phyloP scores from a whole-genome alignment of 352 stramenopile genomes.

The Globisporangium solare region DNA sequence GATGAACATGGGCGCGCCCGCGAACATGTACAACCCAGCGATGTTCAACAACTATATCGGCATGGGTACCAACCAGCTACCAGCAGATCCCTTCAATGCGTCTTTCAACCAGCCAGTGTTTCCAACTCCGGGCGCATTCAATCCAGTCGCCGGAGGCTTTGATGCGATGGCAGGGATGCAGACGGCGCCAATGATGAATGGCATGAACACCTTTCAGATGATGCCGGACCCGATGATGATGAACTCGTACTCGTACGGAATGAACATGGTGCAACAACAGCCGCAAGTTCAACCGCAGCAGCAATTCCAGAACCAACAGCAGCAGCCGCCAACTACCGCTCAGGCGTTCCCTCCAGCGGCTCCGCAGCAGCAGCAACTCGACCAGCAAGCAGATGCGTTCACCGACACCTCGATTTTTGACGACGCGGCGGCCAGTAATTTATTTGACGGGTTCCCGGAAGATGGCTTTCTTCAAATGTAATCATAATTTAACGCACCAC shows the following conservation, averaged over 20 bases:
- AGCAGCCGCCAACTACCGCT: neutral
- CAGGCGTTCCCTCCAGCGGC: slow-evolving; percentile 1
- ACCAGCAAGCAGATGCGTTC: slow-evolving; percentile 16
- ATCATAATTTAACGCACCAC: slow-evolving; percentile 27
- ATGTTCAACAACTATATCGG: slow-evolving; percentile 24
- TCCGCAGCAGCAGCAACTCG: slow-evolving; percentile 18
- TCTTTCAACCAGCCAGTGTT: slow-evolving; percentile 42
- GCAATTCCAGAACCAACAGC: slow-evolving; percentile 13
- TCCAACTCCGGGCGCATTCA: slow-evolving; percentile 17
- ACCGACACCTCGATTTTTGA: slow-evolving; percentile 35
- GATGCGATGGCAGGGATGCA: slow-evolving; percentile 36
- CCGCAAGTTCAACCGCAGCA: slow-evolving; percentile 20
- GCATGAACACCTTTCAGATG: slow-evolving; percentile 47
- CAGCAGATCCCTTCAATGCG: slow-evolving; percentile 64
- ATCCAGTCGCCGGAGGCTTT: slow-evolving; percentile 13
- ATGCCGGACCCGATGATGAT: slow-evolving; percentile 44
- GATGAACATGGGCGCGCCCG: slow-evolving; percentile 31
- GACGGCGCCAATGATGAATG: slow-evolving; percentile 41
- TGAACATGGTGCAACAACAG: slow-evolving; percentile 15
- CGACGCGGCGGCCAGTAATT: slow-evolving; percentile 35
- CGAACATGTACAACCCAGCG: slow-evolving; percentile 40
- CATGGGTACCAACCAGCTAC: slow-evolving; percentile 38
- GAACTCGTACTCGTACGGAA: slow-evolving; percentile 33
- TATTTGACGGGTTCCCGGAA: slow-evolving; percentile 74
- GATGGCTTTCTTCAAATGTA: slow-evolving; percentile 75